Evolutionary conservation across 2,329 filamentous ascomycete genomes (phyloP).

Genomic region (Bipolaris oryzae): DNA sequence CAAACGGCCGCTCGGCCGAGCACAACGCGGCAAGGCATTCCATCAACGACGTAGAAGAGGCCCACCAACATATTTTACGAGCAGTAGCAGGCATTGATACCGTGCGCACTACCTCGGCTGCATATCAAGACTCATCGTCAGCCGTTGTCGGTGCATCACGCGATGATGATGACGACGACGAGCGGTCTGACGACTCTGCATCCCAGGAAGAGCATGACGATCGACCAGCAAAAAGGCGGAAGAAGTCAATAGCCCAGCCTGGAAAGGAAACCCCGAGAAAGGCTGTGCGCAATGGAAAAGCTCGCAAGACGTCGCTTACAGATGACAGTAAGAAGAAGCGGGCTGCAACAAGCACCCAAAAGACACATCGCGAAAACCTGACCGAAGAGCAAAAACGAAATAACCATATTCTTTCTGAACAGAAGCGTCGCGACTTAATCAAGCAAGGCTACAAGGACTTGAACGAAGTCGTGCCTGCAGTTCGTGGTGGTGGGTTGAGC

Average conservation of each 20-base stretch:
- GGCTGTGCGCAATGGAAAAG: slow-evolving; percentile 26
- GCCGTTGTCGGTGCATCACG: slow-evolving; percentile 7
- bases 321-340: slow-evolving; percentile 38
- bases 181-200: slow-evolving; percentile 30
- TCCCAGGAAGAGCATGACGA: slow-evolving; percentile 32
- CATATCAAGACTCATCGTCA: slow-evolving; percentile 9
- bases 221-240: slow-evolving; percentile 30
- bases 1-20: slow-evolving; percentile 31
- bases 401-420: slow-evolving; percentile 87
- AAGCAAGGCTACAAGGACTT: slow-evolving; percentile 83
- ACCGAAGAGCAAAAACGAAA: slow-evolving; percentile 80
- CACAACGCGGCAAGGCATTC: slow-evolving; percentile 33
- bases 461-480: slow-evolving; percentile 74
- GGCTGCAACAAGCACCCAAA: slow-evolving; percentile 31
- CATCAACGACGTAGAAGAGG: slow-evolving; percentile 30
- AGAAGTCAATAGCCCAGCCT: slow-evolving; percentile 25
- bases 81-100: slow-evolving; percentile 14
- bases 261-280: slow-evolving; percentile 30
- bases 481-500: slow-evolving; percentile 76
- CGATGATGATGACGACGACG: slow-evolving; percentile 24
- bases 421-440: slow-evolving; percentile 82
- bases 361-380: slow-evolving; percentile 61
- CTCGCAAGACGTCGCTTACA: slow-evolving; percentile 27
- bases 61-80: slow-evolving; percentile 23
- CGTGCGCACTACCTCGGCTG: slow-evolving; percentile 14